phyloP scores from a whole-genome alignment of 139 green algal species.

The Diplosphaera chodatii region DNA sequence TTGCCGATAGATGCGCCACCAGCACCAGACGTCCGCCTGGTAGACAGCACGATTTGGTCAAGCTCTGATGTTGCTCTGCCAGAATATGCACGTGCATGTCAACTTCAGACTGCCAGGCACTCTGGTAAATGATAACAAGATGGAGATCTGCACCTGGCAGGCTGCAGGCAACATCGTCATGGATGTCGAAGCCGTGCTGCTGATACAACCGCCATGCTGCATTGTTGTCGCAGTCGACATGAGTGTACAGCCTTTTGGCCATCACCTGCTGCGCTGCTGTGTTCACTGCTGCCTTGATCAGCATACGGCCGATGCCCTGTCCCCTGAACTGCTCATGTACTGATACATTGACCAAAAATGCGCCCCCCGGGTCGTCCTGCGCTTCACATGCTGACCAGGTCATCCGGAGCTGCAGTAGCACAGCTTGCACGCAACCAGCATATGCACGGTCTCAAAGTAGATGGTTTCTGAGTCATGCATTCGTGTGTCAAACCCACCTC shows the following conservation, averaged over 20 bases:
- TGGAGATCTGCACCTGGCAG: neutral
- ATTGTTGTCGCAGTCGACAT: neutral
- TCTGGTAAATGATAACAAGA: neutral
- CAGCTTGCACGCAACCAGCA: neutral
- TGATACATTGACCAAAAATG: neutral
- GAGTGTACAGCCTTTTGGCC: neutral
- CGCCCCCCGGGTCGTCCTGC: neutral
- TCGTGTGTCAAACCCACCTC: neutral
- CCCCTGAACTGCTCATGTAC: neutral
- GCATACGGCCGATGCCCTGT: neutral
- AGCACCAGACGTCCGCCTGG: no score
- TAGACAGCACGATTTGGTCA: no score
- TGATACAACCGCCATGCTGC: neutral
- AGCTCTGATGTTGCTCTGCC: no score
- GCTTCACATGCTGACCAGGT: neutral
- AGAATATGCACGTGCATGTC: no score
- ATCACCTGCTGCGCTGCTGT: neutral
- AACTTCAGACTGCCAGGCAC: no score
- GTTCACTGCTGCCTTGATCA: neutral
- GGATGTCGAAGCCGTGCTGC: neutral
- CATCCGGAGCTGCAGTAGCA: neutral
- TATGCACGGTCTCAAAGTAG: neutral
- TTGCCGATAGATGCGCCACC: no score
- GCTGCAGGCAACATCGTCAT: neutral
- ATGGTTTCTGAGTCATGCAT: no score